Evolutionary conservation across 2,329 filamentous ascomycete genomes (phyloP).

Genomic region (Aspergillus fijiensis): DNA sequence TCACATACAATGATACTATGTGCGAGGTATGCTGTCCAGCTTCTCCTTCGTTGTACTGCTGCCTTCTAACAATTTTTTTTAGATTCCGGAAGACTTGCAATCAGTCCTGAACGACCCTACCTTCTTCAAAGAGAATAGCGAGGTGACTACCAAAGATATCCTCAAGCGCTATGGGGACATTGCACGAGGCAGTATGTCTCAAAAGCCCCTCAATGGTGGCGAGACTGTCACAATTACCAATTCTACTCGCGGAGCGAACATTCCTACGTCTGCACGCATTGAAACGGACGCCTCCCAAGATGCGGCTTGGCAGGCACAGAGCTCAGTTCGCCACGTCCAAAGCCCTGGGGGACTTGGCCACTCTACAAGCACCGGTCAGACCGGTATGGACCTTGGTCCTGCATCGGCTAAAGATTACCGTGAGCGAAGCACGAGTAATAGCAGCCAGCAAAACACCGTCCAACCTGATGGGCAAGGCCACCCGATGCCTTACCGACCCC

Average conservation of each 20-base stretch:
- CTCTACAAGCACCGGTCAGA: conserved; percentile 26
- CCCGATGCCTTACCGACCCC: conserved; percentile 38
- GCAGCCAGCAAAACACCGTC: conserved; percentile 30
- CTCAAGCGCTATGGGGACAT: conserved; percentile 89
- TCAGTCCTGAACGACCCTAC: conserved; percentile 79
- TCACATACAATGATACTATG: conserved; percentile 92
- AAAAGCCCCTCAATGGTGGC: conserved; percentile 53
- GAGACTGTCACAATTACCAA: conserved; percentile 51
- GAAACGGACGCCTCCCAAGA: conserved; percentile 80
- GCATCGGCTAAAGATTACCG: conserved; percentile 30
- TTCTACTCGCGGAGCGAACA: conserved; percentile 41
- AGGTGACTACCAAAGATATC: conserved; percentile 96
- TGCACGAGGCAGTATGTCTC: conserved; percentile 61
- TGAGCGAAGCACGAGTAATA: conserved; percentile 38
- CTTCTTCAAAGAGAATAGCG: conserved; percentile 76
- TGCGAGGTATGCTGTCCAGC: conserved; percentile 70
- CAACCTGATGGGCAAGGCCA: conserved; percentile 33
- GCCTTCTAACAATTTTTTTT: conserved; percentile 7
- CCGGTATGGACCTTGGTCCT: conserved; percentile 28
- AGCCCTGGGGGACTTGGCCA: conserved; percentile 42
- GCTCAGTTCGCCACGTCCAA: conserved; percentile 73
- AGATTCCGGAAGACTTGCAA: conserved; percentile 93
- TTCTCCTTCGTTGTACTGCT: conserved; percentile 17
- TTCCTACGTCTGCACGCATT: conserved; percentile 61
- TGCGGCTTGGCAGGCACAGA: conserved; percentile 74